Conservation (phyloP, 106 monocot genomes). For the Gastrodia elata region DNA sequence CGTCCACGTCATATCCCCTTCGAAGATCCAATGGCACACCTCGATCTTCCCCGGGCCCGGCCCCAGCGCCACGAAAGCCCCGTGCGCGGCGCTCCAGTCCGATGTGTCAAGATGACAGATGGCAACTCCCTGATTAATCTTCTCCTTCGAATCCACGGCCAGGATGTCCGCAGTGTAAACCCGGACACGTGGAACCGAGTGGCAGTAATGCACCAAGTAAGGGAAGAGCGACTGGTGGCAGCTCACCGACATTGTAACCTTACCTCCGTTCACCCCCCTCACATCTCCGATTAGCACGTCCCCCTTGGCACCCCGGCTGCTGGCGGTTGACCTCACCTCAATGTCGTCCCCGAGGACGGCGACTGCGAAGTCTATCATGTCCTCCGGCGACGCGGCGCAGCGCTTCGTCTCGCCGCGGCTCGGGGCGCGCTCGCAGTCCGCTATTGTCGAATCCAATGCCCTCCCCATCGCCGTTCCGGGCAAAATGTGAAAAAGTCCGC, state of each 20-base stretch:
- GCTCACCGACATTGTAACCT: constrained; percentile 56
- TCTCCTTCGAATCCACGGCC: constrained; percentile 22
- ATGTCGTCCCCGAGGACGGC: constrained; percentile 47
- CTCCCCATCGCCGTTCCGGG: constrained; percentile 47
- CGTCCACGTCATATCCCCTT: constrained; percentile 92
- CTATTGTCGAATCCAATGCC: constrained; percentile 42
- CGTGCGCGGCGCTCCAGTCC: constrained; percentile 68
- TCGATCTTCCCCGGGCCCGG: constrained; percentile 68
- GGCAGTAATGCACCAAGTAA: constrained; percentile 81
- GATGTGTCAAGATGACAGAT: constrained; percentile 94
- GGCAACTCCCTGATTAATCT: constrained; percentile 72
- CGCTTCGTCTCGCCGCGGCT: constrained; percentile 79
- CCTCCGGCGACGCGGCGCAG: constrained; percentile 67
- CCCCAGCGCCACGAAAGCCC: constrained; percentile 76
- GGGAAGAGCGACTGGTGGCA: constrained; percentile 93
- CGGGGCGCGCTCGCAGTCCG: constrained; percentile 61
- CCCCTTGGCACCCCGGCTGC: constrained; percentile 28
- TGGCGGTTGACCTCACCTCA: constrained; percentile 50
- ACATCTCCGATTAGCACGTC: constrained; percentile 42
- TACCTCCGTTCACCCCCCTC: constrained; percentile 54
- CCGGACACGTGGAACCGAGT: constrained; percentile 70
- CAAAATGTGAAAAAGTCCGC: constrained; percentile 27
- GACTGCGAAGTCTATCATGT: constrained; percentile 76
- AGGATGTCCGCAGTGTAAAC: constrained; percentile 71
- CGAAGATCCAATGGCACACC: constrained; percentile 95